Conservation (phyloP, 2,329 filamentous ascomycete species). For the Coleophoma cylindrospora region DNA sequence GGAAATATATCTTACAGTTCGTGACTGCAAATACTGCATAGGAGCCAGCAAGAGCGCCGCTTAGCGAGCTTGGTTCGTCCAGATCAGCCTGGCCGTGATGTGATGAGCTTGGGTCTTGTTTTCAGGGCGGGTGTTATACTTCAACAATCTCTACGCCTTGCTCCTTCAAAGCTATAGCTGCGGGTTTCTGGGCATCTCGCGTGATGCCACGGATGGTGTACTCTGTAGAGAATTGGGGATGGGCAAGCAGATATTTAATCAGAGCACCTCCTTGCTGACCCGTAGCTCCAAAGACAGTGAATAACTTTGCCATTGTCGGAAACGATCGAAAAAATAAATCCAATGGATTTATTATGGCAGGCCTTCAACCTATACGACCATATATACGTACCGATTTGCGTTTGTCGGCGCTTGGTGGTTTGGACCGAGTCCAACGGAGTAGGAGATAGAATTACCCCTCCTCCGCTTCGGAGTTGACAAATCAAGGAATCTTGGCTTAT, state of each 20-base stretch:
- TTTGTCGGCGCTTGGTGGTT: too few relatives aligned
- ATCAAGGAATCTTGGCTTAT: too few relatives aligned
- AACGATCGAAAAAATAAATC: too few relatives aligned
- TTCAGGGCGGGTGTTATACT: constrained; percentile 14
- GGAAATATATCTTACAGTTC: constrained; percentile 10
- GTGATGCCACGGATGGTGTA: constrained; percentile 44
- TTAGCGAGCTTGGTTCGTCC: constrained; percentile 33
- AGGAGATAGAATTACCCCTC: too few relatives aligned
- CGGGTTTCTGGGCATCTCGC: constrained; percentile 35
- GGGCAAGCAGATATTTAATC: constrained; percentile 41
- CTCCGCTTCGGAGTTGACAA: too few relatives aligned
- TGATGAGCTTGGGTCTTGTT: too few relatives aligned
- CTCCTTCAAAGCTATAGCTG: constrained; percentile 33
- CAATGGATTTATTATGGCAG: too few relatives aligned
- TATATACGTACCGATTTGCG: too few relatives aligned
- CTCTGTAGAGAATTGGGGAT: constrained; percentile 32
- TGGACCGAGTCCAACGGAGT: too few relatives aligned
- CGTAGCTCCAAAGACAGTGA: constrained; percentile 43
- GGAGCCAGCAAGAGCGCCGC: constrained; percentile 23
- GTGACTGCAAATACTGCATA: constrained; percentile 27
- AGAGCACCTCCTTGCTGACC: constrained; percentile 47
- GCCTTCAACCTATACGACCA: too few relatives aligned
- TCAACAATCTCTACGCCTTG: constrained; percentile 38
- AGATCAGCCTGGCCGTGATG: constrained; percentile 25
- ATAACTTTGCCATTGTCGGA: too few relatives aligned